Evolutionary conservation across 78 protist species (phyloP), one percentile per base, ranked within the genome.

Genomic region (Diacronema lutheri): DNA sequence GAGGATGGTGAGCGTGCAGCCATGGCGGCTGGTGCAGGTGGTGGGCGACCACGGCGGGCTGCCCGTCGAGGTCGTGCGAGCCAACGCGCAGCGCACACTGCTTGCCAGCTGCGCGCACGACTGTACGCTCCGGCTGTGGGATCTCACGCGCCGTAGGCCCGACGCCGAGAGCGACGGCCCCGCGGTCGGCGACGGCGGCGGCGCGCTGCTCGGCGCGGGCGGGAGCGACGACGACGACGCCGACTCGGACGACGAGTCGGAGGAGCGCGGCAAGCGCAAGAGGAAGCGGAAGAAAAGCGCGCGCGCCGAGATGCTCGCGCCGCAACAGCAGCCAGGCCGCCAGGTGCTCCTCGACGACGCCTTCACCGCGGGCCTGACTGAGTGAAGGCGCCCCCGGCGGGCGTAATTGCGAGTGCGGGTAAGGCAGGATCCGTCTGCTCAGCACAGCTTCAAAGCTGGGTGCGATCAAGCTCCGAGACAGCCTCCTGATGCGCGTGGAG

Each of bases 81-180:
- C 85, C 23, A 12, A 14, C 5, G 26, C 37, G 31, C 4, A 31
- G 20, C 37, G 38, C 20, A 12, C 23, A 1, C 9, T 61, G 12
- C 58, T 84, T 13, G 89, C 81, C 6, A 57, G 78, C n/a, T 60
- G 87, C 29, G 65, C 87, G 31, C 92, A 90, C 64, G 92, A 90
- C 74, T 4, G 14, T 1, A 72, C 81, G 29, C 38, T 90, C 3
- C 81, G 71, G 38, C 29, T 85, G 3, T 85, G 88, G 88, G 81
- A 85, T 33, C 25, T 85, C 73, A 20, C 14, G 11, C 9, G 31
- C 16, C 1, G 0, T 44, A 3, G 50, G 50, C 50, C 50, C 16
- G 16, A 9, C 16, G 50, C 50, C 3, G 50, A n/a, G n/a, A n/a
- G n/a, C n/a, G n/a, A n/a, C n/a, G n/a, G n/a, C n/a, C n/a, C n/a